These are phyloP conservation scores for Capsicum rhomboideum DNA, from an alignment of 257 asterid species.

Conservation along the genomic window DNA sequence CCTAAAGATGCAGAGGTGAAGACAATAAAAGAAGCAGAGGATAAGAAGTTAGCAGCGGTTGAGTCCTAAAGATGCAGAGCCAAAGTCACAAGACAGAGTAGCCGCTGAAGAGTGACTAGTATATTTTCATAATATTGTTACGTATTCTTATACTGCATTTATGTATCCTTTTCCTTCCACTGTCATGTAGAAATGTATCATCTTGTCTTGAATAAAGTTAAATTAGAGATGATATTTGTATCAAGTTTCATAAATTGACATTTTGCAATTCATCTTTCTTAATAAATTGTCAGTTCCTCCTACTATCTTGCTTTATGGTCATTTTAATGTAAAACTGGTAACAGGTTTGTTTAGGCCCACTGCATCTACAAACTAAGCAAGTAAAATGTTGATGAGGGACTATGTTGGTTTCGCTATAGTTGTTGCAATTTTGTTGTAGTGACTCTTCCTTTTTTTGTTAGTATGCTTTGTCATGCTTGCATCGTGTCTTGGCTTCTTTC, in stretches of 20 bases:
- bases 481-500: too few species aligned
- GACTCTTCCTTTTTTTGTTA: too few species aligned
- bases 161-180: neutral
- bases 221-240: neutral
- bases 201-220: neutral
- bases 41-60: constrained; percentile 15
- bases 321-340: neutral
- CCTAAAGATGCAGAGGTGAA: constrained; percentile 23
- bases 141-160: neutral
- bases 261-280: neutral
- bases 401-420: too few species aligned
- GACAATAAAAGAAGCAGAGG: constrained; percentile 47
- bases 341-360: neutral
- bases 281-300: neutral
- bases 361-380: neutral
- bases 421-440: too few species aligned
- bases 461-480: too few species aligned
- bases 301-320: neutral
- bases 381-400: neutral
- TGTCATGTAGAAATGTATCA: neutral
- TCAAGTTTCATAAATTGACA: neutral
- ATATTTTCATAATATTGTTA: neutral
- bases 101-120: neutral
- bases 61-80: constrained; percentile 19
- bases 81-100: constrained; percentile 4